Base-by-base conservation (phyloP, 257 asterid species). In the Solanum habrochaites region DNA sequence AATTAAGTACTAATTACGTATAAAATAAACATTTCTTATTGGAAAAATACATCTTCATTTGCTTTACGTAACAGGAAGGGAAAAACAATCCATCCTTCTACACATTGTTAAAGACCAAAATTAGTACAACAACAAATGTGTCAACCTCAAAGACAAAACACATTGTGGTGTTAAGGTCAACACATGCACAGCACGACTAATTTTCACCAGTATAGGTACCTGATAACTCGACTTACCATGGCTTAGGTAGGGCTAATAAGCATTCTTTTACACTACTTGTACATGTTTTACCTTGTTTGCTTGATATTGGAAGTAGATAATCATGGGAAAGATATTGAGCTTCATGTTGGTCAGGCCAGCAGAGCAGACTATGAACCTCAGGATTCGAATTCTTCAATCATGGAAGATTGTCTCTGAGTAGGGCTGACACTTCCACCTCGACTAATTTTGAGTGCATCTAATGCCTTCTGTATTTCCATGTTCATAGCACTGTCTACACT, bases 401-500 rank as follows among this genome's bases (percentile, higher is more conserved):
- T 81, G 85, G 85, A 81, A 81, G 96, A 90, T 39, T 91, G 96
- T 87, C 99, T 90, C 6, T 92, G 98, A 1, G 96, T 94, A 11
- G 99, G 99, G 92, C 99, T 97, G 56, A 95, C 98, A 75, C 98
- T 97, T 45, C 98, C 98, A 42, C 98, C 95, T 77, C 99, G 90
- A 86, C 98, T 97, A 40, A 97, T 91, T 90, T 91, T 94, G 20
- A 97, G 94, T 15, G 99, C 97, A 32, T 97, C 99, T 64, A 97
- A 75, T 0, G 96, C 98, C 86, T 97, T 97, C 86, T 93, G 99
- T 90, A 96, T 97, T 83, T 97, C 99, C 99, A 97, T 93, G 39
- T 88, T 95, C 98, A 96, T 97, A 72, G 99, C 99, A 88, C 99
- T 97, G 89, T 97, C 99, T 32, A 97, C 99, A 73, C 99, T 97